These are phyloP conservation scores for Seminavis robusta DNA, from an alignment of 108 stramenopile genomes.

Conservation along the genomic window DNA sequence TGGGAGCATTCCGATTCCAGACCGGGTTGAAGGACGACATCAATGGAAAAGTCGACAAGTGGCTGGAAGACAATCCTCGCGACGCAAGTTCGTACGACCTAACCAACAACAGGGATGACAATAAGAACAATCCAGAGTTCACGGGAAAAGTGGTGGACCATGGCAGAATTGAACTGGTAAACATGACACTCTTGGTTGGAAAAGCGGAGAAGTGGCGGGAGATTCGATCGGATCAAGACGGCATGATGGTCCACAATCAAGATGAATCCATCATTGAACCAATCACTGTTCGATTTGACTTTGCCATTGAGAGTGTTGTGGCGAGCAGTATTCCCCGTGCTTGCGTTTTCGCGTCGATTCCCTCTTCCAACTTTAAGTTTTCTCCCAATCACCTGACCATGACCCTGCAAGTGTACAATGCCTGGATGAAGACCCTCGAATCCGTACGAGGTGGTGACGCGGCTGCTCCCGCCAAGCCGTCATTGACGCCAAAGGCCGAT, in stretches of 20 bases:
- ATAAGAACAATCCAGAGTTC: no score
- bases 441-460: no score
- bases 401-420: no score
- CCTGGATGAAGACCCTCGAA: no score
- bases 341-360: conserved; percentile 70
- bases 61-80: conserved; percentile 50
- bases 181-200: conserved; percentile 34
- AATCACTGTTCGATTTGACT: conserved; percentile 46
- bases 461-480: no score
- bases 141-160: conserved; percentile 34
- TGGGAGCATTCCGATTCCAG: conserved; percentile 63
- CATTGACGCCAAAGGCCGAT: no score
- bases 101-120: no score
- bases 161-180: conserved; percentile 41
- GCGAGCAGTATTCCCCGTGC: conserved; percentile 48
- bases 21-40: conserved; percentile 14
- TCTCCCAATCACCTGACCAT: no score
- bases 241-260: no score
- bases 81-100: no score
- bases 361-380: conserved; percentile 44
- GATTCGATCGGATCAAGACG: neutral
- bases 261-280: conserved; percentile 62
- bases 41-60: conserved; percentile 42
- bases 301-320: conserved; percentile 55
- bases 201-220: conserved; percentile 20